Evolutionary conservation across 441 rosid genomes (phyloP).

Genomic region (Monsonia emarginata): DNA sequence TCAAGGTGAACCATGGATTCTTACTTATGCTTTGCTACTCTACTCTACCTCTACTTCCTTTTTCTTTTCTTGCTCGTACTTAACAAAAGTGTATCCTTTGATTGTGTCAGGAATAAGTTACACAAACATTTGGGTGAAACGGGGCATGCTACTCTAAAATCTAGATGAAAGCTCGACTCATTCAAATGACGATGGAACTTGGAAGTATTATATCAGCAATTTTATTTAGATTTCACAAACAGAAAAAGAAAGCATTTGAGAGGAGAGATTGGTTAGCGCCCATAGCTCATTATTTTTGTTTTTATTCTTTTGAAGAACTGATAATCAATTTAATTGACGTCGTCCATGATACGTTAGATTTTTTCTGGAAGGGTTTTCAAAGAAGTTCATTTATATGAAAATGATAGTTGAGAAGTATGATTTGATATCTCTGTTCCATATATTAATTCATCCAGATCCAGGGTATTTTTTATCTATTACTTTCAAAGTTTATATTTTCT

Average conservation of each 20-base stretch:
- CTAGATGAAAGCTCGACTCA: constrained; percentile 22
- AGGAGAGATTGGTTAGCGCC: too few relatives aligned
- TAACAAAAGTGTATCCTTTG: neutral
- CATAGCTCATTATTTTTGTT: too few relatives aligned
- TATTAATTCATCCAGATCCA: constrained; percentile 51
- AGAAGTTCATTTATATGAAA: too few relatives aligned
- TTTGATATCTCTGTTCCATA: constrained; percentile 15
- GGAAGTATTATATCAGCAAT: neutral
- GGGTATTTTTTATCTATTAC: constrained; percentile 63
- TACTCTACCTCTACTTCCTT: neutral
- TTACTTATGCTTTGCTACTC: neutral
- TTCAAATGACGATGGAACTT: neutral
- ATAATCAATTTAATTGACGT: too few relatives aligned
- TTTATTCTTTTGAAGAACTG: too few relatives aligned
- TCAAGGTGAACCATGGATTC: constrained; percentile 44
- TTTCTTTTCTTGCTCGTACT: neutral
- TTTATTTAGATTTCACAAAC: too few relatives aligned
- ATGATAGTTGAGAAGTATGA: too few relatives aligned
- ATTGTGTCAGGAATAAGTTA: constrained; percentile 48
- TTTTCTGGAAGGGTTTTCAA: too few relatives aligned
- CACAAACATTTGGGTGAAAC: constrained; percentile 74
- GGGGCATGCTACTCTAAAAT: constrained; percentile 57
- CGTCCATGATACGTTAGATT: too few relatives aligned
- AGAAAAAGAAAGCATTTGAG: too few relatives aligned
- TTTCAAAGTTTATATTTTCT: constrained; percentile 81